Base-by-base conservation (phyloP, 371 early-diverging fungal species). In the Mortierella sp. region DNA sequence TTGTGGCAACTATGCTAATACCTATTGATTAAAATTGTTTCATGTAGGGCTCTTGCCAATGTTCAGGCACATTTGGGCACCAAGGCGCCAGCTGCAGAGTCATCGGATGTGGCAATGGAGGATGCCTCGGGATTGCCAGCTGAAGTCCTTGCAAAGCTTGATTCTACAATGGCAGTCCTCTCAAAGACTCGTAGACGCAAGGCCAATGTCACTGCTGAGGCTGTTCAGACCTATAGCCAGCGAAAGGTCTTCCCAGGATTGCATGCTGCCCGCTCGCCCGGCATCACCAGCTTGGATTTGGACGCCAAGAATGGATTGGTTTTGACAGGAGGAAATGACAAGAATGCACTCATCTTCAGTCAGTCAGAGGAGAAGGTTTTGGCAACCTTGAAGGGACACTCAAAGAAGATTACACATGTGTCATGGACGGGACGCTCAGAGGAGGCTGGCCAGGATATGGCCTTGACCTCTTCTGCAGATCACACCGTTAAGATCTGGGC, bases 111-210 rank as follows among this genome's bases (percentile, higher is more conserved):
- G 83, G 85, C 86, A 80, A 91, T 91, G 69, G 90, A 89, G 35
- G 90, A 89, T 70, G 76, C 79, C 15, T 66, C 83, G 54, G 79
- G 66, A 58, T 76, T 83, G 19, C 43, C 83, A 47, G 79, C 79
- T 29, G 89, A 88, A 57, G 88, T 89, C 32, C 74, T 87, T 47
- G 86, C 84, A 37, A 91, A 89, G 70, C 83, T 94, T 58, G 87
- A 85, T 37, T 87, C 85, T 13, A 91, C 89, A 3, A 86, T 89
- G 37, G 87, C 85, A 55, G 83, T 68, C 7, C 84, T 97, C 65
- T 91, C 92, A 61, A 88, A 91, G 75, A 83, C 82, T 2, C 94
- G 97, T 60, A 90, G 91, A 90, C 91, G 96, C 86, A 96, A 96
- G 85, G 85, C 90, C 54, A 93, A 93, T 59, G 88, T 91, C 3